Evolutionary conservation across 1,139 yeast species (phyloP).

Genomic region (Pichiaceae sp.): DNA sequence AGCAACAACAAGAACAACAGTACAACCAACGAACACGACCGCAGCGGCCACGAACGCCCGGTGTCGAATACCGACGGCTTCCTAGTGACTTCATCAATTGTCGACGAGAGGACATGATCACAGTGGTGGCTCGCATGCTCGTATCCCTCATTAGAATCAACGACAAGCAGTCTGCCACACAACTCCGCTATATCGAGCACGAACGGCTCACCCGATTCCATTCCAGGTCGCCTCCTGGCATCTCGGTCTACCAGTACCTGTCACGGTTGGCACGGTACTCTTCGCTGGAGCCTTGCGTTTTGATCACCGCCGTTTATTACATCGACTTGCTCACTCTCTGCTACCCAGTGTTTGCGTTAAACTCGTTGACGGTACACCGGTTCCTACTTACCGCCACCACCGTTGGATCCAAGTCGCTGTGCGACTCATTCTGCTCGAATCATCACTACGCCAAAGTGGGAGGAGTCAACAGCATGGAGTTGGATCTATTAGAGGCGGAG

Average conservation of each 20-base stretch:
- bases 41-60: no score
- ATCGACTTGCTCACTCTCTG: conserved; percentile 77
- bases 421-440: conserved; percentile 91
- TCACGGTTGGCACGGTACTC: conserved; percentile 76
- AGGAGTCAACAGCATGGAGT: conserved; percentile 78
- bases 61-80: conserved; percentile 22
- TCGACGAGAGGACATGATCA: conserved; percentile 59
- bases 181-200: conserved; percentile 16
- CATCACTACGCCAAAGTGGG: conserved; percentile 94
- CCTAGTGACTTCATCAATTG: conserved; percentile 61
- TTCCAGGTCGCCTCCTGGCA: conserved; percentile 85
- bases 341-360: conserved; percentile 73
- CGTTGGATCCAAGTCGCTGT: conserved; percentile 84
- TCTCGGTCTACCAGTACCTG: conserved; percentile 71
- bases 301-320: conserved; percentile 76
- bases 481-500: conserved; percentile 83
- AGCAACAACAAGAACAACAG: not conserved
- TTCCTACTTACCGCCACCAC: conserved; percentile 86
- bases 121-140: conserved; percentile 72
- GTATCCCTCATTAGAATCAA: conserved; percentile 29
- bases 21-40: not conserved
- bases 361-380: conserved; percentile 89
- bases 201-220: conserved; percentile 74
- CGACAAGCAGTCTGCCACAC: conserved; percentile 16
- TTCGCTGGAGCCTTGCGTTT: conserved; percentile 72